A percentile compares a stretch with the other conserved stretches of the same genome.
Evolutionary conservation across 805 yeast species (phyloP).

Genomic region (Candida insectorum): DNA sequence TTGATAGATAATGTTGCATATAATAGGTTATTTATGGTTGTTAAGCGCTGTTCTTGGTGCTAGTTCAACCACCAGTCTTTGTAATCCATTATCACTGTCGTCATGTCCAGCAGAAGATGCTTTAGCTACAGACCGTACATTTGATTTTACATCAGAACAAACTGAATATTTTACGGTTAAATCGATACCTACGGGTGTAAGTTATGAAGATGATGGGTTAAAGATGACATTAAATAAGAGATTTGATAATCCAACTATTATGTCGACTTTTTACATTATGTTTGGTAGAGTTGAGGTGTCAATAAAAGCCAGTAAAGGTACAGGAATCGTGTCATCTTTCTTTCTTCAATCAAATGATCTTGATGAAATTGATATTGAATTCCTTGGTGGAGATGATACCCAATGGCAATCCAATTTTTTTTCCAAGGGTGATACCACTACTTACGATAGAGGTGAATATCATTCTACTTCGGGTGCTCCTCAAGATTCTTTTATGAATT

Average conservation of each 20-base stretch:
- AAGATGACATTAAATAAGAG: conserved; percentile 53
- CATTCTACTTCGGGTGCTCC: conserved; percentile 54
- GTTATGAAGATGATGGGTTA: conserved; percentile 52
- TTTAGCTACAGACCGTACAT: conserved; percentile 51
- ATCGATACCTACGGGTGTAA: conserved; percentile 31
- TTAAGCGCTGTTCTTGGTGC: not conserved
- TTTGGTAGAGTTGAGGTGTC: conserved; percentile 72
- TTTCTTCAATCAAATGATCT: conserved; percentile 76
- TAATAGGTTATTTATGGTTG: not conserved
- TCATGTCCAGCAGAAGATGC: conserved; percentile 48
- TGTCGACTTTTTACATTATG: conserved; percentile 77
- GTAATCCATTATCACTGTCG: conserved; percentile 23
- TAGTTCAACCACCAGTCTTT: conserved; percentile 7
- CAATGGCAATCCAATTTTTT: conserved; percentile 77
- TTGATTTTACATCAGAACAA: conserved; percentile 50
- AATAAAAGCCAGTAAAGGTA: conserved; percentile 68
- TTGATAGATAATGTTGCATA: too few relatives aligned
- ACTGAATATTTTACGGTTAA: conserved; percentile 42
- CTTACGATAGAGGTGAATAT: conserved; percentile 76
- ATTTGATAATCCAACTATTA: conserved; percentile 72
- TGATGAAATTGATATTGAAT: conserved; percentile 85
- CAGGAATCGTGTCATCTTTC: conserved; percentile 75
- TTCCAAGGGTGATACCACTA: conserved; percentile 70
- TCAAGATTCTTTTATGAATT: conserved; percentile 60
- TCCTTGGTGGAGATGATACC: conserved; percentile 74